Conservation (phyloP, 1,284 basidiomycete genomes). For the Ganoderma sp. region DNA sequence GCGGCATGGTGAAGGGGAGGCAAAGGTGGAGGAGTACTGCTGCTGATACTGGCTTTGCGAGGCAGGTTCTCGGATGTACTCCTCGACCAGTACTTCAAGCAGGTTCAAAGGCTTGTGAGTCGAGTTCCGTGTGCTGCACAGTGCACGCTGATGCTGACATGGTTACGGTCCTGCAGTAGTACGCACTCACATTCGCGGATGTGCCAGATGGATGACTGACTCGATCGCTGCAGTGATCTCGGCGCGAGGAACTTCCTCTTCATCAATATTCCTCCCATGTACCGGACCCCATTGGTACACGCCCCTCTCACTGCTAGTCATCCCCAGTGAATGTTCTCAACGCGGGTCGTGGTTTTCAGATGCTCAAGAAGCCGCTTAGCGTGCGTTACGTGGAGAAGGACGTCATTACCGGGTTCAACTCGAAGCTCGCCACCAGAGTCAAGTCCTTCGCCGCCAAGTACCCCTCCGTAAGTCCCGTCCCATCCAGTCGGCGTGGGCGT, state of each 20-base stretch:
- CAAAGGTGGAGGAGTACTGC: slow-evolving; percentile 43
- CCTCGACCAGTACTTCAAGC: slow-evolving; percentile 57
- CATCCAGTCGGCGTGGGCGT: background rate
- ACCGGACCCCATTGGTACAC: background rate
- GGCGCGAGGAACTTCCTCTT: slow-evolving; percentile 67
- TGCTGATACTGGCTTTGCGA: slow-evolving; percentile 42
- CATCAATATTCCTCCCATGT: slow-evolving; percentile 55
- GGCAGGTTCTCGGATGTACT: slow-evolving; percentile 55
- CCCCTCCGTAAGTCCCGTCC: background rate
- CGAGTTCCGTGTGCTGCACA: slow-evolving; percentile 38
- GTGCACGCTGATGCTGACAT: background rate
- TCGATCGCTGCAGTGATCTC: slow-evolving; percentile 35
- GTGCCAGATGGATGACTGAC: background rate
- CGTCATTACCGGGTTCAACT: background rate
- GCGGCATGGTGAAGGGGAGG: background rate
- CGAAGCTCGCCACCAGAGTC: background rate
- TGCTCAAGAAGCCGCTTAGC: background rate
- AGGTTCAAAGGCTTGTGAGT: slow-evolving; percentile 60
- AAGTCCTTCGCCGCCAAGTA: background rate
- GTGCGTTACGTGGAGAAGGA: background rate
- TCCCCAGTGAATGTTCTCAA: too few species aligned
- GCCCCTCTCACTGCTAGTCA: too few species aligned
- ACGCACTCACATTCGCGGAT: slow-evolving; percentile 9
- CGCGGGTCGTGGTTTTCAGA: too few species aligned
- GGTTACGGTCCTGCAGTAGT: slow-evolving; percentile 32